Evolutionary conservation across 2,329 filamentous ascomycete genomes (phyloP).

Genomic region (Aspergillus aculeatus): DNA sequence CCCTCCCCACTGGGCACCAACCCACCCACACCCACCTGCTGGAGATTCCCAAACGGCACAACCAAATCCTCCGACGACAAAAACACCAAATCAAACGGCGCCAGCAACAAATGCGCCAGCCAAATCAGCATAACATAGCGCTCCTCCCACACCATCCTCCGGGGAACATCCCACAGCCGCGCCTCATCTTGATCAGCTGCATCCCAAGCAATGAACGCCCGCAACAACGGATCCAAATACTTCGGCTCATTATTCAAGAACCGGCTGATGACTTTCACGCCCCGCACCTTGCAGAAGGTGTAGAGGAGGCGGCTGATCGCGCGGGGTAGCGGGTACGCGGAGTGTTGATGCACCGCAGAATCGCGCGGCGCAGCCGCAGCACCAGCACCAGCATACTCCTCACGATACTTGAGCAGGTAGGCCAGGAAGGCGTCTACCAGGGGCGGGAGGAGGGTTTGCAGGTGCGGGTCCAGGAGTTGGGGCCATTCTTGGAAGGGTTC

Average conservation of each 20-base stretch:
- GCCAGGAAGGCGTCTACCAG: constrained; percentile 75
- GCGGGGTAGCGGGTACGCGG: constrained; percentile 55
- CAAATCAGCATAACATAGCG: constrained; percentile 84
- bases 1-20: too few species aligned
- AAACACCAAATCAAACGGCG: constrained; percentile 85
- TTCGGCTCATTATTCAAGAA: constrained; percentile 89
- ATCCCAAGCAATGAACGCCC: constrained; percentile 65
- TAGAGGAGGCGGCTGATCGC: constrained; percentile 82
- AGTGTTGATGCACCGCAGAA: constrained; percentile 38
- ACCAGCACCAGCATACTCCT: constrained; percentile 37
- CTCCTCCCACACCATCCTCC: constrained; percentile 74
- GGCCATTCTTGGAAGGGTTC: constrained; percentile 95
- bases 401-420: constrained; percentile 52
- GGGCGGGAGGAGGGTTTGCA: constrained; percentile 71
- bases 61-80: constrained; percentile 61
- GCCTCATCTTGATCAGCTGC: constrained; percentile 17
- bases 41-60: constrained; percentile 35
- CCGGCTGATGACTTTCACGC: constrained; percentile 85
- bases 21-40: constrained; percentile 17
- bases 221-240: constrained; percentile 76
- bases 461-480: constrained; percentile 82
- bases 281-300: constrained; percentile 88
- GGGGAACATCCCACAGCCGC: constrained; percentile 18
- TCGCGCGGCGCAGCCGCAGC: constrained; percentile 11
- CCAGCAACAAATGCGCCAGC: constrained; percentile 77